Evolutionary conservation across 371 early-diverging fungal species (phyloP).

Genomic region (Mortierella sp.): DNA sequence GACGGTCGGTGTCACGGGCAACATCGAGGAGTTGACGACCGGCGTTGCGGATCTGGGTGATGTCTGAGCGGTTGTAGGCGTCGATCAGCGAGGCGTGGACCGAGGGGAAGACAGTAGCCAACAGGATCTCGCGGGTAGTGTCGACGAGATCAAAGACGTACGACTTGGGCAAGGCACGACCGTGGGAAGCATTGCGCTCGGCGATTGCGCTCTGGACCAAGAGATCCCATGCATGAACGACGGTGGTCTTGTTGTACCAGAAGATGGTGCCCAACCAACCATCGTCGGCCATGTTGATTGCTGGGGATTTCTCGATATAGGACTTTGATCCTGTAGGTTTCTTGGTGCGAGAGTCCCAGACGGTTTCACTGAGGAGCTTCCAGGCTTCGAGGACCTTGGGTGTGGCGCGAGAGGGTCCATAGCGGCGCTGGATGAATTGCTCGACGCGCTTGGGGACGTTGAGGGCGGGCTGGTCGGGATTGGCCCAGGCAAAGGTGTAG

Average conservation of each 20-base stretch:
- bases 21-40: slow-evolving; percentile 32
- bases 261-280: slow-evolving; percentile 42
- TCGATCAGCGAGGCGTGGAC: slow-evolving; percentile 31
- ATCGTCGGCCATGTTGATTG: slow-evolving; percentile 25
- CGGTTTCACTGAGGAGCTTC: slow-evolving; percentile 35
- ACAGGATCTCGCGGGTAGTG: slow-evolving; percentile 46
- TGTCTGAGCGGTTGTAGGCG: slow-evolving; percentile 27
- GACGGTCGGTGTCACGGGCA: slow-evolving; percentile 30
- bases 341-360: slow-evolving; percentile 30
- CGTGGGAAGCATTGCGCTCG: slow-evolving; percentile 12
- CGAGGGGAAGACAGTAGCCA: slow-evolving; percentile 33
- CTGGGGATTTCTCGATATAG: slow-evolving; percentile 39
- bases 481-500: slow-evolving; percentile 36
- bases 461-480: slow-evolving; percentile 29
- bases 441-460: slow-evolving; percentile 25
- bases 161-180: slow-evolving; percentile 18
- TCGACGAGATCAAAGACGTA: slow-evolving; percentile 53
- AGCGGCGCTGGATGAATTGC: slow-evolving; percentile 40
- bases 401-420: slow-evolving; percentile 34
- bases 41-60: slow-evolving; percentile 23
- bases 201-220: slow-evolving; percentile 23
- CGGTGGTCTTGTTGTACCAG: slow-evolving; percentile 40
- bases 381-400: slow-evolving; percentile 34
- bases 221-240: slow-evolving; percentile 44
- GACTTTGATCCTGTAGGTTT: slow-evolving; percentile 40